Percentiles rank a stretch among this genome's conserved stretches.
These are phyloP conservation scores for Eimeria necatrix DNA, from an alignment of 169 alveolate species.

Conservation along the genomic window DNA sequence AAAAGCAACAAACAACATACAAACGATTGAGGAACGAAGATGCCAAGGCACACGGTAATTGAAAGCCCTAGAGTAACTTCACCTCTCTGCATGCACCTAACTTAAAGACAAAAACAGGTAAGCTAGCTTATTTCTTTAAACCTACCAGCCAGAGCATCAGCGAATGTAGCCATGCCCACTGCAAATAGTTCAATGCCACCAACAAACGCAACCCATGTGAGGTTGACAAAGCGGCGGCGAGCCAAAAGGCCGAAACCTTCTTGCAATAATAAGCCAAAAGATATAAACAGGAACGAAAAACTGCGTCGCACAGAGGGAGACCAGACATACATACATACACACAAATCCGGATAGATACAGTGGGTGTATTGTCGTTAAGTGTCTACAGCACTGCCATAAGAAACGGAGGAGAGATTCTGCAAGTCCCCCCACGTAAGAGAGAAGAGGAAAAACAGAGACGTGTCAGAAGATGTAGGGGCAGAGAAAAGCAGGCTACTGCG, in stretches of 20 bases:
- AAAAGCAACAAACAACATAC: not conserved
- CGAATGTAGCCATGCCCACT: conserved; percentile 18
- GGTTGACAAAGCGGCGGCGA: conserved; percentile 71
- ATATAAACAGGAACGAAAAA: conserved; percentile 21
- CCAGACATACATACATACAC: not conserved
- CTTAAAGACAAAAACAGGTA: too few species aligned
- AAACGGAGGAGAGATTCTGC: not conserved
- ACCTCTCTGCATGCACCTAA: not conserved
- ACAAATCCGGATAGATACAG: not conserved
- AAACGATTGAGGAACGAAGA: not conserved
- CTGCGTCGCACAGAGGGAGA: not conserved
- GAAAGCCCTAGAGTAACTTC: not conserved
- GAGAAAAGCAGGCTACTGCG: not conserved
- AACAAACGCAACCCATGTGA: conserved; percentile 64
- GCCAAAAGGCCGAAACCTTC: conserved; percentile 36
- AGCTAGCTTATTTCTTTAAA: not conserved
- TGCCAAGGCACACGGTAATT: not conserved
- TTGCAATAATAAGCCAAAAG: conserved; percentile 50
- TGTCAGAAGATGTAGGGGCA: not conserved
- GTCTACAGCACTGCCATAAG: too few species aligned
- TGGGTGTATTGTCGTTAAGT: not conserved
- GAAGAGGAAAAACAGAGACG: not conserved
- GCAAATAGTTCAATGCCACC: conserved; percentile 73
- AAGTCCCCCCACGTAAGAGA: not conserved
- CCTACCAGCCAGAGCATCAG: conserved; percentile 66